These are phyloP conservation scores for Tricholoma sp. DNA, from an alignment of 768 basidiomycete genomes.

Conservation along the genomic window DNA sequence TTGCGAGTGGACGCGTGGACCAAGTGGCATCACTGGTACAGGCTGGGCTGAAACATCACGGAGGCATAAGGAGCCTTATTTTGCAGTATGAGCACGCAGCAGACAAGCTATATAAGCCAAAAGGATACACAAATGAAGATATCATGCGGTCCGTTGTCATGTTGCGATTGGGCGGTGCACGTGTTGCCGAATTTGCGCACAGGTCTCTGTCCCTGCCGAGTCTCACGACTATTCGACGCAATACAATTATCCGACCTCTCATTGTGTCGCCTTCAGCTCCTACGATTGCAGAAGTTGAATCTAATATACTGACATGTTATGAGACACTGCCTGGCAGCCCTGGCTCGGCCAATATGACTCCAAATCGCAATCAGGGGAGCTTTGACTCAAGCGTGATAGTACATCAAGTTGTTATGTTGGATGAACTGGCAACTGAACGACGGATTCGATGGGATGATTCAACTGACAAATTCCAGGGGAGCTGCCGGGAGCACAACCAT, in stretches of 20 bases:
- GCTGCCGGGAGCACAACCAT: too few species aligned
- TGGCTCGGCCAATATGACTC: too few species aligned
- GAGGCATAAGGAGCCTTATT: slow-evolving; percentile 2
- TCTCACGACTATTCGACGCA: slow-evolving; percentile 3
- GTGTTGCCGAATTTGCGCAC: slow-evolving; percentile 11
- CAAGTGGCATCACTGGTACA: slow-evolving; percentile 6
- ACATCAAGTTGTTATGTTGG: too few species aligned
- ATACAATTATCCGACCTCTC: slow-evolving; percentile 1
- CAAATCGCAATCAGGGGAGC: too few species aligned
- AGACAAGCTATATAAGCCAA: slow-evolving; percentile 12
- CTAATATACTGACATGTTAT: slow-evolving; percentile 3
- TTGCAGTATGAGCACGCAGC: slow-evolving; percentile 6
- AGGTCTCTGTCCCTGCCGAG: slow-evolving; percentile 11
- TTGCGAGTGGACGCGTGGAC: slow-evolving; percentile 9
- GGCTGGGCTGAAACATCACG: slow-evolving; percentile 4
- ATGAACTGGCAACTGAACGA: too few species aligned
- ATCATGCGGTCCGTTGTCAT: slow-evolving; percentile 4
- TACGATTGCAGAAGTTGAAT: not conserved
- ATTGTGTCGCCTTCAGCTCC: not conserved
- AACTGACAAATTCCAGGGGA: too few species aligned
- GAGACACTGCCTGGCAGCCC: too few species aligned
- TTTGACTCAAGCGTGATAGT: too few species aligned
- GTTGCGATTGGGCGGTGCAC: not conserved
- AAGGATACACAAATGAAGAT: slow-evolving; percentile 11
- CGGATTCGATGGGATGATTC: too few species aligned